Conservation (phyloP, 192 early-diverging fungal species). For the Linnemannia exigua region DNA sequence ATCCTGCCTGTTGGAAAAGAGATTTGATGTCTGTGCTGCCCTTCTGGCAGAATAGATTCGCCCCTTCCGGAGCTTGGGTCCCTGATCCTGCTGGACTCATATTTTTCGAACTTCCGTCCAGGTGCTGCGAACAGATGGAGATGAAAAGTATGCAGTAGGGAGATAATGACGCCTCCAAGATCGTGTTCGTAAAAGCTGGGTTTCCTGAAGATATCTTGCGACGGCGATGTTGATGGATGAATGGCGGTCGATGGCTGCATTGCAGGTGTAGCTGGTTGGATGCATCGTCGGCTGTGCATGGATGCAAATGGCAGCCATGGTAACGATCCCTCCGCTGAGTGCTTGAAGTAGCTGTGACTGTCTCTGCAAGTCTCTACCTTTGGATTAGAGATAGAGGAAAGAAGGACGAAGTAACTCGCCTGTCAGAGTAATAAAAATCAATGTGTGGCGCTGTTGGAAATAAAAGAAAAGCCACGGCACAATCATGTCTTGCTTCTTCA, state of each 20-base stretch:
- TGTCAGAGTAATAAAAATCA: slow-evolving; percentile 12
- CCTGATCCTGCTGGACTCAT: not conserved
- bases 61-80: not conserved
- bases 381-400: slow-evolving; percentile 58
- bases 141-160: not conserved
- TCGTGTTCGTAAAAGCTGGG: not conserved
- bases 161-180: not conserved
- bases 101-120: not conserved
- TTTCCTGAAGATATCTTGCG: not conserved
- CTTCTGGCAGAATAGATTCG: not conserved
- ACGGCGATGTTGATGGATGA: slow-evolving; percentile 2
- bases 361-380: slow-evolving; percentile 40
- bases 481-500: too few species aligned
- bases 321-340: not conserved
- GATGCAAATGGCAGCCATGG: slow-evolving; percentile 21
- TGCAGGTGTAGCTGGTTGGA: not conserved
- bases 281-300: not conserved
- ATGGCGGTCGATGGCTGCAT: not conserved
- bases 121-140: not conserved
- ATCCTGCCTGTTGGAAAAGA: not conserved
- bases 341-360: slow-evolving; percentile 25
- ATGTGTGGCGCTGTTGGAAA: not conserved
- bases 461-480: not conserved
- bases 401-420: slow-evolving; percentile 18
- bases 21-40: slow-evolving; percentile 40